phyloP scores from a whole-genome alignment of 2,329 filamentous ascomycete species.

The Macrophomina phaseolina region DNA sequence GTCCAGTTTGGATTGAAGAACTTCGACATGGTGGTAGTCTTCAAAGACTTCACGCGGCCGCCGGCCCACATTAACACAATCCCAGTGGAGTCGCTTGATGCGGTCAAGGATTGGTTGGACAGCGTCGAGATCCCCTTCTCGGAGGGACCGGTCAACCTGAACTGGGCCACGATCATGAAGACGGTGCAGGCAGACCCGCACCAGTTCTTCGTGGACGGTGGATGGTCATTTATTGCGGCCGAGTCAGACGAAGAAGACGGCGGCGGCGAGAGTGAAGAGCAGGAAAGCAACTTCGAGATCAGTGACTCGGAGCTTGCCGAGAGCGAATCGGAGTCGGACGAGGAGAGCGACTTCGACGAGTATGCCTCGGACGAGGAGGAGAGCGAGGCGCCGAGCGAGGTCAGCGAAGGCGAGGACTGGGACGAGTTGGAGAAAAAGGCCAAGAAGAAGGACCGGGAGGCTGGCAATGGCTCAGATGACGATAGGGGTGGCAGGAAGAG shows the following conservation, averaged over 20 bases:
- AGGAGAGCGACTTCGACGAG: constrained; percentile 92
- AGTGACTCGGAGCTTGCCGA: constrained; percentile 78
- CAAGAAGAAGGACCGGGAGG: constrained; percentile 65
- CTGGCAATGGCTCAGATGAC: constrained; percentile 60
- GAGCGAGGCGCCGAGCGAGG: constrained; percentile 58
- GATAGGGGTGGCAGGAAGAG: constrained; percentile 73
- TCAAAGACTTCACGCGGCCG: constrained; percentile 92
- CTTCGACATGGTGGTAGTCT: constrained; percentile 97
- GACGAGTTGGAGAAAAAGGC: constrained; percentile 92
- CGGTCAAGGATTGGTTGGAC: constrained; percentile 97
- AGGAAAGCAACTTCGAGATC: constrained; percentile 92
- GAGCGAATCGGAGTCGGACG: constrained; percentile 79
- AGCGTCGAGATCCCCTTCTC: constrained; percentile 92
- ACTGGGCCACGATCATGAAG: constrained; percentile 99
- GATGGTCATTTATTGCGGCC: constrained; percentile 89
- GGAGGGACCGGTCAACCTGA: constrained; percentile 94
- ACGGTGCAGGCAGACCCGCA: constrained; percentile 94
- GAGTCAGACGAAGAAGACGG: constrained; percentile 86
- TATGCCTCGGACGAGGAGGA: constrained; percentile 85
- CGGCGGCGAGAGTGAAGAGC: constrained; percentile 74
- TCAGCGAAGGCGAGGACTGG: constrained; percentile 83
- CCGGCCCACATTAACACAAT: constrained; percentile 98
- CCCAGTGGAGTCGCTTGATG: constrained; percentile 90
- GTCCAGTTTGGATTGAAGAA: constrained; percentile 97
- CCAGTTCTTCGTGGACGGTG: constrained; percentile 92